phyloP scores from a whole-genome alignment of 129 eudicot species.

The Tagetes erecta region DNA sequence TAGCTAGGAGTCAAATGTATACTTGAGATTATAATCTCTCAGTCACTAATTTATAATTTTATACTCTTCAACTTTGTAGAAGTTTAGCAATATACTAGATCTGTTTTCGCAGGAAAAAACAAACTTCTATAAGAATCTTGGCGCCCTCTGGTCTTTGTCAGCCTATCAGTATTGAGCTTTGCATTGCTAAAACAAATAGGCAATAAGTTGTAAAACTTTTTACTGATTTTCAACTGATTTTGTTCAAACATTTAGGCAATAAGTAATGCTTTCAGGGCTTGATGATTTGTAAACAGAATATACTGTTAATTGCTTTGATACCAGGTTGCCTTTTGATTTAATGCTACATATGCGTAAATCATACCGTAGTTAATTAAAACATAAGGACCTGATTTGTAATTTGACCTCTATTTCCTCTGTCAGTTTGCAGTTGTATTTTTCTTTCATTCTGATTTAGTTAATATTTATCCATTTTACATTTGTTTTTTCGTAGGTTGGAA shows the following conservation, averaged over 20 bases:
- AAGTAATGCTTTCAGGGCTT: not conserved
- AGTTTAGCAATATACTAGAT: constrained; percentile 13
- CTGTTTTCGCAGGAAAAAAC: not conserved
- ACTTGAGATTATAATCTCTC: constrained; percentile 3
- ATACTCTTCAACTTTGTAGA: constrained; percentile 18
- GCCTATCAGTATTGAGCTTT: not conserved
- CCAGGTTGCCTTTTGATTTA: not conserved
- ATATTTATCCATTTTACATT: constrained; percentile 18
- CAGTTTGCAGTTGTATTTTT: constrained; percentile 4
- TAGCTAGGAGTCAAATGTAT: constrained; percentile 2
- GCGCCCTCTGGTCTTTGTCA: not conserved
- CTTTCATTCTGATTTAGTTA: not conserved
- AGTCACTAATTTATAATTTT: not conserved
- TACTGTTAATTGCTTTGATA: not conserved
- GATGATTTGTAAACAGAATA: not conserved
- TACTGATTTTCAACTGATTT: constrained; percentile 1
- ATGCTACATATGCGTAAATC: not conserved
- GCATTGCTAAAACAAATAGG: not conserved
- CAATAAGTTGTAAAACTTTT: not conserved
- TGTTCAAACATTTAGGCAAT: not conserved
- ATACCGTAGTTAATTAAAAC: not conserved
- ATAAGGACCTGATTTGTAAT: constrained; percentile 9
- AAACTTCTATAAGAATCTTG: not conserved
- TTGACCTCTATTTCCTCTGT: not conserved
- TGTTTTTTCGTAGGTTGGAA: constrained; percentile 72